Evolutionary conservation across 768 basidiomycete genomes (phyloP), one percentile per base, ranked within the genome.

Genomic region (Amanita phalloides): DNA sequence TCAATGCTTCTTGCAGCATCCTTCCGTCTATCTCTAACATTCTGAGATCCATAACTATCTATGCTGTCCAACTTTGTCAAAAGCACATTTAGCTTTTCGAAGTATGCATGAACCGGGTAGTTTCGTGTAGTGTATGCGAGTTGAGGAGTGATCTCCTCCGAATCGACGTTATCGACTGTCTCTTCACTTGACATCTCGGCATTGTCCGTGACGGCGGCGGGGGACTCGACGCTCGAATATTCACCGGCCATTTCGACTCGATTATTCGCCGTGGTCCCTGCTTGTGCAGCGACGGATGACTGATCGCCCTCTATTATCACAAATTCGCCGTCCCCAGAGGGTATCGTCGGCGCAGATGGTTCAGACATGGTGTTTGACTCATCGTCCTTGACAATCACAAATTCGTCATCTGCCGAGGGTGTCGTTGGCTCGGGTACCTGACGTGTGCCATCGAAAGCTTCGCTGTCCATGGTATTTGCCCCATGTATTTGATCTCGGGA

Each of bases 21-120:
- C 57, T 78, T 71, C 47, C 88, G 65, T 54, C 58, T 63, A 28
- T 68, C 66, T 44, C 86, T 66, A 6, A 90, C 74, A 0, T 62
- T 65, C 55, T 64, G 64, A 45, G 79, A 72, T 0, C 86, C 86
- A 56, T 72, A 74, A 56, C 79, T 84, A 57, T 85, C 78, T 20
- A 90, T 74, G 0, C 73, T 78, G 57, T 90, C 87, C 9, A 90
- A 75, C 55, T 72, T 72, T 43, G 76, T 71, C n/a, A 90, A 70
- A 10, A 90, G 64, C 37, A 76, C 77, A 51, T 76, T 76, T 32
- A 89, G 71, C 42, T 72, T 68, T 57, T 88, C 78, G n/a, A 71
- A 67, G 63, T 87, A 82, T 11, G 66, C 71, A 63, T 82, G 81
- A 20, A 88, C 64, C 0, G 75, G 63, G 17, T 74, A 79, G 61